Evolutionary conservation across 2,329 filamentous ascomycete species (phyloP).

Genomic region (Coleophoma crateriformis): DNA sequence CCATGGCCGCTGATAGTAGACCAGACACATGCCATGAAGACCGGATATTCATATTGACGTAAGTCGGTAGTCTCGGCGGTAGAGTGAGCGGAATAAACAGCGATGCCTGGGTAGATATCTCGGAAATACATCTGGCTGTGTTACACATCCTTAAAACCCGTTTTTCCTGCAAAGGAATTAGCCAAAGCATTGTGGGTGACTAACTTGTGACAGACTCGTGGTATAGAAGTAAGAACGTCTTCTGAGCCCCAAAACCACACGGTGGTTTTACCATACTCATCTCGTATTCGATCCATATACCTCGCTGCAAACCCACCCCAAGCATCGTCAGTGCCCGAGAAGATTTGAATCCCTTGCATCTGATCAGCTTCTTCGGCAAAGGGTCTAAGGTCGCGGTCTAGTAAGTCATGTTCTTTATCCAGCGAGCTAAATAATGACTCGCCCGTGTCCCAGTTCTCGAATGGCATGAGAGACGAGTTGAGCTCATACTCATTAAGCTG

Average conservation of each 20-base stretch:
- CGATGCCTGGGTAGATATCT: constrained; percentile 65
- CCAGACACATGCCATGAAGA: constrained; percentile 80
- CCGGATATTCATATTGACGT: constrained; percentile 51
- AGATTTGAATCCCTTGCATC: constrained; percentile 79
- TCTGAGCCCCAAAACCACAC: constrained; percentile 87
- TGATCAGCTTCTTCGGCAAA: constrained; percentile 93
- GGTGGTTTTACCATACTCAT: constrained; percentile 84
- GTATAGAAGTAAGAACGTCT: constrained; percentile 46
- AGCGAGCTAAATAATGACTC: constrained; percentile 69
- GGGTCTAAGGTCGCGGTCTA: constrained; percentile 83
- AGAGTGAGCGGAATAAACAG: constrained; percentile 72
- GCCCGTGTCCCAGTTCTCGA: constrained; percentile 70
- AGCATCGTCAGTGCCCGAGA: constrained; percentile 67
- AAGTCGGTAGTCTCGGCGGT: constrained; percentile 51
- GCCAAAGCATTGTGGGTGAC: constrained; percentile 1
- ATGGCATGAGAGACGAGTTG: constrained; percentile 73
- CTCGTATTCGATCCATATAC: constrained; percentile 72
- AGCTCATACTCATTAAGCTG: constrained; percentile 86
- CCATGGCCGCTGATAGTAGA: constrained; percentile 68
- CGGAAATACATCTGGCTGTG: constrained; percentile 64
- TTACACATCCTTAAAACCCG: constrained; percentile 65
- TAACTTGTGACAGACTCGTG: constrained; percentile 39
- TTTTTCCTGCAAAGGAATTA: constrained; percentile 43
- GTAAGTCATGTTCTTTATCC: constrained; percentile 75
- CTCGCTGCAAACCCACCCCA: constrained; percentile 74